A percentile compares a stretch with the other conserved stretches of the same genome.
phyloP scores from a whole-genome alignment of 2,329 filamentous ascomycete species.

The Aureobasidium namibiae region DNA sequence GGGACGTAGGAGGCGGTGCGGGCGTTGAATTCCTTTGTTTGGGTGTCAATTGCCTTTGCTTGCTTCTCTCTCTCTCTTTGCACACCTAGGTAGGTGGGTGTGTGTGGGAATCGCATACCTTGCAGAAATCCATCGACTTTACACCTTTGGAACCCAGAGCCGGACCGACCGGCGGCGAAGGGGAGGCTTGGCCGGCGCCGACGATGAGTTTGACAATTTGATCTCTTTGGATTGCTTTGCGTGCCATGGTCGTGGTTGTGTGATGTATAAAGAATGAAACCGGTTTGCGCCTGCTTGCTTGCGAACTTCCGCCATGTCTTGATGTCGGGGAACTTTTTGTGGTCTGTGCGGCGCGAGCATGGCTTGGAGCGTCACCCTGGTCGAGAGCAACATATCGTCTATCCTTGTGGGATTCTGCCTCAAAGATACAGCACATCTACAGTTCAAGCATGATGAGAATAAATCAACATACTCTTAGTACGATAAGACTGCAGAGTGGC shows the following conservation, averaged over 20 bases:
- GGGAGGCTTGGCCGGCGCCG: constrained; percentile 87
- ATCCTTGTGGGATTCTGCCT: no score
- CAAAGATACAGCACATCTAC: no score
- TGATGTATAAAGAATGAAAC: not conserved
- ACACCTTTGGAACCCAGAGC: constrained; percentile 95
- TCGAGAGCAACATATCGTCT: not conserved
- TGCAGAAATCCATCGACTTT: constrained; percentile 99
- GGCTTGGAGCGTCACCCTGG: not conserved
- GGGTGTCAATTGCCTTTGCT: constrained; percentile 39
- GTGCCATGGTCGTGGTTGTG: constrained; percentile 36
- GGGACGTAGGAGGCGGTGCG: constrained; percentile 74
- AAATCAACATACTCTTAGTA: no score
- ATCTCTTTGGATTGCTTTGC: constrained; percentile 47
- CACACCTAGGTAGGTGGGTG: not conserved
- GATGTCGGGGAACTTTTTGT: not conserved
- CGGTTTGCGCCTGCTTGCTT: constrained; percentile 4
- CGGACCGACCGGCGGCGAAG: constrained; percentile 91
- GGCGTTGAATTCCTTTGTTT: constrained; percentile 83
- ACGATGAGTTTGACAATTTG: constrained; percentile 96
- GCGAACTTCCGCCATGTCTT: not conserved
- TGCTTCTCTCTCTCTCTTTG: not conserved
- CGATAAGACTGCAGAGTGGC: no score
- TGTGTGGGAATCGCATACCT: constrained; percentile 47
- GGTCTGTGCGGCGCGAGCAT: not conserved
- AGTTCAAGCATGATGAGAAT: no score